These are phyloP conservation scores for Guyanaporus albipodus DNA, from an alignment of 768 basidiomycete genomes.

Conservation along the genomic window DNA sequence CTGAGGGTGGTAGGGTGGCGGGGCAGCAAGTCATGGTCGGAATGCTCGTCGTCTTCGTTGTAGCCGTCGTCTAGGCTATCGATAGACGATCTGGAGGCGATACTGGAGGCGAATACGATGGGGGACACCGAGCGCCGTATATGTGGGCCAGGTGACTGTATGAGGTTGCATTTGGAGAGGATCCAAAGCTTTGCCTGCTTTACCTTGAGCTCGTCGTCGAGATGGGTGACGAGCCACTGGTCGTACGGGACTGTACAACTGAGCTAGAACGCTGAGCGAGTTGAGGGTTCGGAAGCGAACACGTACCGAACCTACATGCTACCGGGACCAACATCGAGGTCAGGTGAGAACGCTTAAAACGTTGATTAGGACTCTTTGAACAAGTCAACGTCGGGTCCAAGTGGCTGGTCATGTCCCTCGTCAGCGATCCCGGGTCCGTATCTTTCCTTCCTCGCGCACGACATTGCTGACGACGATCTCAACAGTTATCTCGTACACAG, in stretches of 20 bases:
- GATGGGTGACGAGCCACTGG: slow-evolving; percentile 73
- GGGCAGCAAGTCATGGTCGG: slow-evolving; percentile 24
- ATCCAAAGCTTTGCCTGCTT: slow-evolving; percentile 61
- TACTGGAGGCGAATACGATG: slow-evolving; percentile 55
- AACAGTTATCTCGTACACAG: slow-evolving; percentile 74
- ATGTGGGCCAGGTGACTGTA: slow-evolving; percentile 28
- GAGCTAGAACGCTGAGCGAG: background rate
- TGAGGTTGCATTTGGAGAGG: slow-evolving; percentile 50
- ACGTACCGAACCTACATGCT: slow-evolving; percentile 56
- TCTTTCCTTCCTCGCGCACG: background rate
- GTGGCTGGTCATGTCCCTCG: slow-evolving; percentile 68
- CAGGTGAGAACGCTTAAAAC: too few relatives aligned
- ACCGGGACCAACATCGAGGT: slow-evolving; percentile 35
- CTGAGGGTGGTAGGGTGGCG: background rate
- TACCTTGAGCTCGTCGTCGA: slow-evolving; percentile 58
- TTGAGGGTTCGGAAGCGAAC: slow-evolving; percentile 2
- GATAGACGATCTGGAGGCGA: slow-evolving; percentile 13
- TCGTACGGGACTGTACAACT: slow-evolving; percentile 55
- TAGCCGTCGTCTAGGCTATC: slow-evolving; percentile 28
- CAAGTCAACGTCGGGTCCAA: too few relatives aligned
- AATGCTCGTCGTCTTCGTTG: slow-evolving; percentile 32
- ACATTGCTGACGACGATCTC: slow-evolving; percentile 1
- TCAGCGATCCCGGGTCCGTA: slow-evolving; percentile 63
- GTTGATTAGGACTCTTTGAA: too few relatives aligned
- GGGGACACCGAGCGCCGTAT: slow-evolving; percentile 53